These are phyloP conservation scores for Vitis amurensis DNA, from an alignment of 164 flowering plant genomes.

Conservation along the genomic window DNA sequence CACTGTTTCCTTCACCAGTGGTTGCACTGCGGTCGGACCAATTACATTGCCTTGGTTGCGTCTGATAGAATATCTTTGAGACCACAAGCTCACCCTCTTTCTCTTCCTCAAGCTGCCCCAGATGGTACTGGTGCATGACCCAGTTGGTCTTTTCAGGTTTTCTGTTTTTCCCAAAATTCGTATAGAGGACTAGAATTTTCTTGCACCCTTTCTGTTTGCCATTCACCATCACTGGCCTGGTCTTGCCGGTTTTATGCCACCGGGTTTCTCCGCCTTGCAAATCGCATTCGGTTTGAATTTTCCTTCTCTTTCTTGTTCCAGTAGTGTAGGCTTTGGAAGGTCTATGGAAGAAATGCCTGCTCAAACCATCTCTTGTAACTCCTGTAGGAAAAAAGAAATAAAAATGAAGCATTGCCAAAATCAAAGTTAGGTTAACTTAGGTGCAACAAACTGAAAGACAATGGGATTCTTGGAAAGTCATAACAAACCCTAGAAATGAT, in stretches of 20 bases:
- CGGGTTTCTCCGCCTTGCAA: conserved; percentile 92
- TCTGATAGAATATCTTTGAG: conserved; percentile 94
- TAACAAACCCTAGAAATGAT: conserved; percentile 19
- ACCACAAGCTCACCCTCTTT: conserved; percentile 98
- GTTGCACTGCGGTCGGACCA: conserved; percentile 47
- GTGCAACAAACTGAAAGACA: conserved; percentile 37
- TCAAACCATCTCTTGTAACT: conserved; percentile 93
- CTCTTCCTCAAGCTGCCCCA: conserved; percentile 94
- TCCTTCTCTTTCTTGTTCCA: conserved; percentile 92
- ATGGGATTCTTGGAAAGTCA: conserved; percentile 15
- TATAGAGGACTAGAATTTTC: conserved; percentile 92
- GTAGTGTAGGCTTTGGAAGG: conserved; percentile 99
- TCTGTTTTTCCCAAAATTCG: conserved; percentile 89
- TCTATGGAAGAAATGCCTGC: conserved; percentile 96
- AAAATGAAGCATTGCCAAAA: conserved; percentile 9
- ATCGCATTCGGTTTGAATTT: conserved; percentile 95
- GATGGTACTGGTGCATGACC: conserved; percentile 99
- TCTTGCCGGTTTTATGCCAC: conserved; percentile 99
- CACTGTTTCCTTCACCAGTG: conserved; percentile 38
- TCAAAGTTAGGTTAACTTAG: conserved; percentile 65
- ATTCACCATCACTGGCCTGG: conserved; percentile 90
- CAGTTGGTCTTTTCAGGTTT: conserved; percentile 98
- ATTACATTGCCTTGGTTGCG: conserved; percentile 94
- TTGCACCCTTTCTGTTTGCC: conserved; percentile 98
- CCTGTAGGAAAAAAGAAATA: conserved; percentile 41